Evolutionary conservation across 108 stramenopile species (phyloP).

Genomic region (Pseudonitzschia delicatissima): DNA sequence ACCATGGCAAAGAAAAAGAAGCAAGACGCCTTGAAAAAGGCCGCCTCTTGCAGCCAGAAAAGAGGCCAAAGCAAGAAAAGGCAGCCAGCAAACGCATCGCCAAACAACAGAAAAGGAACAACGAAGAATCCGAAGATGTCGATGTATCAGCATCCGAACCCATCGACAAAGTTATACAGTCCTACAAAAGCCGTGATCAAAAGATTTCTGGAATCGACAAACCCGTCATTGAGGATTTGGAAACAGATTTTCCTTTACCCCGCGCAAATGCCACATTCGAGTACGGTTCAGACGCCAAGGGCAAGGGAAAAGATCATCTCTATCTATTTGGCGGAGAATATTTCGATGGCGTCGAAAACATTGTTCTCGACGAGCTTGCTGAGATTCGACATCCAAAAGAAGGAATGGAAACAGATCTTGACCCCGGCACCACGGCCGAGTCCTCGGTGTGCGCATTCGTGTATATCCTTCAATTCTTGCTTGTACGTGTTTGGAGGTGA

Average conservation of each 20-base stretch:
- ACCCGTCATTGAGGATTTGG: conserved; percentile 36
- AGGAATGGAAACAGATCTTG: conserved; percentile 76
- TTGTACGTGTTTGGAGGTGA: conserved; percentile 97
- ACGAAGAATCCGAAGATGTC: conserved; percentile 11
- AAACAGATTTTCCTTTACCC: conserved; percentile 61
- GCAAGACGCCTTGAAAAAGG: conserved; percentile 73
- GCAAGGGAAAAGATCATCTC: conserved; percentile 51
- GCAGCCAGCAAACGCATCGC: conserved; percentile 62
- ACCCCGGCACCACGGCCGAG: conserved; percentile 71
- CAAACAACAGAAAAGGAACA: conserved; percentile 34
- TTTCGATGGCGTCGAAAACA: conserved; percentile 90
- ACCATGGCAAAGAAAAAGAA: conserved; percentile 53
- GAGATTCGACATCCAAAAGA: conserved; percentile 59
- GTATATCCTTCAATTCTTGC: conserved; percentile 81
- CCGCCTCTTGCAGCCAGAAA: conserved; percentile 73
- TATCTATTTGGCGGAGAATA: conserved; percentile 96
- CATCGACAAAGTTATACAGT: conserved; percentile 29
- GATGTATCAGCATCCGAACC: conserved; percentile 8
- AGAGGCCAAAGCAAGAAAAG: conserved; percentile 85
- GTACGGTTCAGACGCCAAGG: conserved; percentile 43
- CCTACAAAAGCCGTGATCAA: conserved; percentile 32
- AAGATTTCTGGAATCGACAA: conserved; percentile 15
- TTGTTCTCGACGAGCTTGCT: conserved; percentile 90
- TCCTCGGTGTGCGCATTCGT: conserved; percentile 92
- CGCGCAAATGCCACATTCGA: conserved; percentile 81